Base-by-base conservation (phyloP, 2,329 filamentous ascomycete species). In the Colletotrichum shisoi region DNA sequence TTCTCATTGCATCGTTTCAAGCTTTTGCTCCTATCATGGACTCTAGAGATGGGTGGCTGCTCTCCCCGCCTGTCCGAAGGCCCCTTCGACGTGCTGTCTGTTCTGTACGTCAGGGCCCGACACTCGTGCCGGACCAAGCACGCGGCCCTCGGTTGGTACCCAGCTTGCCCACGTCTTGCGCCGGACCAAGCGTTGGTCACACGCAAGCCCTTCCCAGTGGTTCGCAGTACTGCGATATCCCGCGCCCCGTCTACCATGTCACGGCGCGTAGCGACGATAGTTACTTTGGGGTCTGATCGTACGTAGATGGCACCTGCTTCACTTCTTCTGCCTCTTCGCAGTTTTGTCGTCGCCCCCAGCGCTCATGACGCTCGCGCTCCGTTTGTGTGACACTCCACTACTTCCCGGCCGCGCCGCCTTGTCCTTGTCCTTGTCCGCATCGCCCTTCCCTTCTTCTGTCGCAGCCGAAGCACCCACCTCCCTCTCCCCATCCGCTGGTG, bases 291-390 rank as follows among this genome's bases (percentile, higher is more conserved):
- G 37, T 68, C 49, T 24, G 59, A 70, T n/a, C 68, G 69, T 76
- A 73, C 72, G 63, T 72, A 11, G 42, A 46, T 51, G 62, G 58
- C 71, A 73, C 72, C 56, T 61, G 34, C 42, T n/a, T 74, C 75
- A 84, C 72, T 86, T 87, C 79, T 85, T 87, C 71, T 84, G 82
- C 68, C 85, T 80, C 75, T 88, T 88, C 3, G 78, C 73, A 71
- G 83, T 86, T 77, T 86, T 87, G 67, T 92, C 89, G 75, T 90
- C 93, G 6, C 80, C 80, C 17, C 83, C 54, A 37, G 61, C 81
- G 76, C 91, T 94, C 60, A 96, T 76, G 39, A 93, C 91, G 76
- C 92, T 96, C 1, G 92, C 92, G 75, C 92, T 95, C 67, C 93
- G 86, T 81, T 96, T 96, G 70, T 91, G 89, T 0, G 78, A 72